A percentile compares a stretch with the other conserved stretches of the same genome.
These are phyloP conservation scores for Russula lepida DNA, from an alignment of 768 basidiomycete species.

Conservation along the genomic window DNA sequence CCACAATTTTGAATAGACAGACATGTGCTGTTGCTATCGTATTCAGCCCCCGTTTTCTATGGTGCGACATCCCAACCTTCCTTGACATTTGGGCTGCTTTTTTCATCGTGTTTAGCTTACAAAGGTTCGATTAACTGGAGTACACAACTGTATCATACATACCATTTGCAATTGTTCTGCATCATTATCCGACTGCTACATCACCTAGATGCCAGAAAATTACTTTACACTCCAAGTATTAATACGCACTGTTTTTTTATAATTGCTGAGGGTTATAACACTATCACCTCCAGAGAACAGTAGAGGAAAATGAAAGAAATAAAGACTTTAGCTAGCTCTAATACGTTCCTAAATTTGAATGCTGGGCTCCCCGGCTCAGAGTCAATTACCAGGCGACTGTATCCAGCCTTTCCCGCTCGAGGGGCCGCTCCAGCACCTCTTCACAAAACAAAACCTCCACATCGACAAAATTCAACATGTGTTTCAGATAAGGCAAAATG, in stretches of 20 bases:
- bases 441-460: conserved; percentile 65
- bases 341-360: conserved; percentile 81
- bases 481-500: conserved; percentile 77
- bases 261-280: background rate
- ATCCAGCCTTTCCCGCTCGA: conserved; percentile 40
- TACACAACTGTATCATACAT: too few species aligned
- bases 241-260: background rate
- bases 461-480: conserved; percentile 59
- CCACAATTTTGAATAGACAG: conserved; percentile 19
- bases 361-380: conserved; percentile 84
- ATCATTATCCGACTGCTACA: background rate
- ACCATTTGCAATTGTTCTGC: background rate
- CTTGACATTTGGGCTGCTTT: background rate
- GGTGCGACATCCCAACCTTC: too few species aligned
- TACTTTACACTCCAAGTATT: too few species aligned
- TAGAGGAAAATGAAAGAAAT: background rate
- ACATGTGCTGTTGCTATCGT: too few species aligned
- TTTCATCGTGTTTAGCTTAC: too few species aligned
- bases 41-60: rapidly evolving
- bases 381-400: conserved; percentile 65
- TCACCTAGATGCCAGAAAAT: background rate
- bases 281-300: background rate
- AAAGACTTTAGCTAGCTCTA: conserved; percentile 8
- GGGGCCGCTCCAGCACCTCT: conserved; percentile 50
- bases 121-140: too few species aligned